phyloP scores from a whole-genome alignment of 352 stramenopile species.

The Phytophthora boehmeriae region DNA sequence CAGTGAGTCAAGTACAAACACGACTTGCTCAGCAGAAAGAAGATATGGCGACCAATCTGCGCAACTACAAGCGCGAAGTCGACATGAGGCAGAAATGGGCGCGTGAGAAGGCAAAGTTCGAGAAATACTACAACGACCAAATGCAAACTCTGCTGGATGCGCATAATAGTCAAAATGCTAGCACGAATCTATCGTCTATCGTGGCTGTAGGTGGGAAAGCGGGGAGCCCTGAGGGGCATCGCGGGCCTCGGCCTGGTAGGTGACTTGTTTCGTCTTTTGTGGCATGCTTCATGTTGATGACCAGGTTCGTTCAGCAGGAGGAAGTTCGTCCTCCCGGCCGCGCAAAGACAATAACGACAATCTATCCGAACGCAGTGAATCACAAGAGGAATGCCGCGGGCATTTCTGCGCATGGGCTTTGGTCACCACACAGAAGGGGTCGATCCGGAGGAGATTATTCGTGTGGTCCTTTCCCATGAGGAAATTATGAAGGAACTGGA shows the following conservation, averaged over 20 bases:
- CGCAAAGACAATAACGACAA: slow-evolving; percentile 8
- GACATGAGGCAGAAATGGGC: slow-evolving; percentile 78
- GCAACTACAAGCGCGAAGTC: slow-evolving; percentile 73
- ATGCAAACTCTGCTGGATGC: slow-evolving; percentile 39
- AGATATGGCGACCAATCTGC: slow-evolving; percentile 64
- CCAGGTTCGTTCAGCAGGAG: neutral
- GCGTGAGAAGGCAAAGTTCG: slow-evolving; percentile 82
- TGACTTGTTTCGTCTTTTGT: neutral
- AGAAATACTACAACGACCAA: slow-evolving; percentile 86
- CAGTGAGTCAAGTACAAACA: slow-evolving; percentile 74
- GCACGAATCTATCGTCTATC: neutral
- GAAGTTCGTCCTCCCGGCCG: slow-evolving; percentile 16
- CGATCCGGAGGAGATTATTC: slow-evolving; percentile 74
- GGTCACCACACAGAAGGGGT: slow-evolving; percentile 54
- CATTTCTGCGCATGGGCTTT: slow-evolving; percentile 77
- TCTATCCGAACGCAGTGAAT: slow-evolving; percentile 26
- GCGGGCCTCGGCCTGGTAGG: slow-evolving; percentile 17
- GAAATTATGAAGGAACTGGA: slow-evolving; percentile 75
- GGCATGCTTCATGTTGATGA: slow-evolving; percentile 1
- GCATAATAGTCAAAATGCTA: slow-evolving; percentile 5
- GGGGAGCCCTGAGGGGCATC: slow-evolving; percentile 6
- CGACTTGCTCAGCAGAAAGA: slow-evolving; percentile 70
- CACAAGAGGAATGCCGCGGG: slow-evolving; percentile 49
- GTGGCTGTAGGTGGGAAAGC: neutral
- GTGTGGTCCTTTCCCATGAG: slow-evolving; percentile 66